Evolutionary conservation across 192 early-diverging fungal genomes (phyloP), one percentile per base, ranked within the genome.

Genomic region (Backusella mclennaniae): DNA sequence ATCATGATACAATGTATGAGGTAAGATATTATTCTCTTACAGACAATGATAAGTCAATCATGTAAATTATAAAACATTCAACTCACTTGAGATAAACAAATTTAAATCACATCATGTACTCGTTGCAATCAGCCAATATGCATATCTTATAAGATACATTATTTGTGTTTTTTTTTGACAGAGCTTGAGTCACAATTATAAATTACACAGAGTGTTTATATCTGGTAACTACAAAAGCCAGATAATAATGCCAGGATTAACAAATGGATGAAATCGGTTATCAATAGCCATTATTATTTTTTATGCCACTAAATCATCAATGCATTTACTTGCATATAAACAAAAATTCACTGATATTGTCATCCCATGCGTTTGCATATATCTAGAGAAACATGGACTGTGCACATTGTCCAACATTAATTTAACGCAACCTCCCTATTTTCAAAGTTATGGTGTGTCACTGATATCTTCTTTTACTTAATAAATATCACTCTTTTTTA

Each of bases 331-430:
- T 59, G 53, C 53, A 59, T 59, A 17, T 49, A 49, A 49, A 49
- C 17, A 49, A 49, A 59, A 59, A 59, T 19, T 59, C n/a, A 23
- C 53, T 59, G 53, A 29, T 49, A 49, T n/a, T 49, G 46, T 49
- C 46, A 49, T 29, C 23, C 9, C 23, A 59, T 59, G 53, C 23
- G 53, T 59, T 59, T 59, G 23, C 23, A 63, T 63, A 7, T 59
- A 49, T 59, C 29, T 63, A 23, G 56, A 63, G 12, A 63, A 63
- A 63, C 56, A 63, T 63, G 56, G 56, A 63, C 56, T 63, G 56
- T 63, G 56, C 56, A 63, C 56, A 63, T 63, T 26, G 56, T 63
- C 23, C 23, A 29, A 63, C 56, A 29, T 26, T 14, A 29, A 26
- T 63, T 63, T 26, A 63, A 63, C 46, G 17, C 46, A n/a, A 63